Evolutionary conservation across 805 yeast genomes (phyloP).

Genomic region (Maudiozyma bulderi): DNA sequence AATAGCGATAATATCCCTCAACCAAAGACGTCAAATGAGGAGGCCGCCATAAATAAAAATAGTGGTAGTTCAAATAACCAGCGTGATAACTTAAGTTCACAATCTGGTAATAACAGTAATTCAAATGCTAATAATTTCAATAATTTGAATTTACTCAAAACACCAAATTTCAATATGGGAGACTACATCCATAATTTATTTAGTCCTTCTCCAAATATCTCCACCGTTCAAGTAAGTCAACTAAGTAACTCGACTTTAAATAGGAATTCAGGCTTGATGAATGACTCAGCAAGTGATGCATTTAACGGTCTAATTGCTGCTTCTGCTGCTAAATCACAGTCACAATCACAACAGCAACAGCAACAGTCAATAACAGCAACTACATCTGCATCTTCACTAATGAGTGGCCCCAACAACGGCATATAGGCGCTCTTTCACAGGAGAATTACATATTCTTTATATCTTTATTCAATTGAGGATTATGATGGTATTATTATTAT

Average conservation of each 20-base stretch:
- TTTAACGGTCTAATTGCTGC: background rate
- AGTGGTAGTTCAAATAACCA: too few species aligned
- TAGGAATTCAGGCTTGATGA: background rate
- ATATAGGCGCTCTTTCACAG: background rate
- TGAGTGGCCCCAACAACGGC: background rate
- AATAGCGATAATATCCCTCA: background rate
- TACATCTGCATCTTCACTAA: background rate
- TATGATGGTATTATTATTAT: too few species aligned
- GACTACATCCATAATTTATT: slow-evolving; percentile 30
- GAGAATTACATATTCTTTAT: too few species aligned
- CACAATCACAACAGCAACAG: background rate
- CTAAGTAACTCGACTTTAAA: background rate
- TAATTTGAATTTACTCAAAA: slow-evolving; percentile 13
- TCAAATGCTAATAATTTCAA: background rate
- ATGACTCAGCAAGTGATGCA: background rate
- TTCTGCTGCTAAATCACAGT: background rate
- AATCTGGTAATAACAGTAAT: background rate
- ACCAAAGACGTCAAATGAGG: background rate
- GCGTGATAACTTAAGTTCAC: background rate
- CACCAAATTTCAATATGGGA: slow-evolving; percentile 30
- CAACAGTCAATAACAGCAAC: background rate
- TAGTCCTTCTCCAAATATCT: slow-evolving; percentile 29
- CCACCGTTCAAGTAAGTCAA: background rate
- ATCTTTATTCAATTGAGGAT: too few species aligned
- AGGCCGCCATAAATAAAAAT: background rate